Conservation (phyloP, 805 yeast genomes). For the Saccharomycopsis malanga region DNA sequence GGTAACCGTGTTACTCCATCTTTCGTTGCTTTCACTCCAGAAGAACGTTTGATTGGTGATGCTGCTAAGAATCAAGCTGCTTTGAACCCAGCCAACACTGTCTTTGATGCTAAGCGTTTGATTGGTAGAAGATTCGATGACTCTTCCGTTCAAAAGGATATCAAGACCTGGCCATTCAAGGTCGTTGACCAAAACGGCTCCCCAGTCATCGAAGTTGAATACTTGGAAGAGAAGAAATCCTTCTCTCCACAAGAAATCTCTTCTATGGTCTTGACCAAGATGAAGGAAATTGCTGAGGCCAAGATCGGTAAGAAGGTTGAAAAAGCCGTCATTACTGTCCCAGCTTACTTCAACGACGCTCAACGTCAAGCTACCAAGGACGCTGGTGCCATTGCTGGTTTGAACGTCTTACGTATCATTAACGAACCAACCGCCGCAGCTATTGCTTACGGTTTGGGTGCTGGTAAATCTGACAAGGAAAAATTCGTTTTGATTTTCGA, state of each 20-base stretch:
- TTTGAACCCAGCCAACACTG: constrained; percentile 69
- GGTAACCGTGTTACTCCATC: constrained; percentile 84
- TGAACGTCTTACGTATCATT: constrained; percentile 69
- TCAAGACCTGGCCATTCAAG: constrained; percentile 85
- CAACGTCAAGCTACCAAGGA: constrained; percentile 80
- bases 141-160: constrained; percentile 75
- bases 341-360: constrained; percentile 75
- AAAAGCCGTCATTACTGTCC: constrained; percentile 72
- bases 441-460: constrained; percentile 97
- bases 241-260: constrained; percentile 73
- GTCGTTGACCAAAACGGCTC: constrained; percentile 56
- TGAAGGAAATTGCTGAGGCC: constrained; percentile 78
- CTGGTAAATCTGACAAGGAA: constrained; percentile 73
- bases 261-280: constrained; percentile 71
- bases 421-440: constrained; percentile 95
- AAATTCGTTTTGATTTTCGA: constrained; percentile 89
- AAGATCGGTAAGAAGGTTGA: constrained; percentile 64
- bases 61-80: constrained; percentile 83
- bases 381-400: constrained; percentile 76
- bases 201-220: constrained; percentile 65
- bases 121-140: constrained; percentile 75
- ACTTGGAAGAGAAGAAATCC: constrained; percentile 60
- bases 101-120: constrained; percentile 78
- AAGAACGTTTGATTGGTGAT: constrained; percentile 75
- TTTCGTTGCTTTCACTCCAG: constrained; percentile 71